Evolutionary conservation across 495 filamentous ascomycete genomes (phyloP).

Genomic region (Rostrohypoxylon terebratum): DNA sequence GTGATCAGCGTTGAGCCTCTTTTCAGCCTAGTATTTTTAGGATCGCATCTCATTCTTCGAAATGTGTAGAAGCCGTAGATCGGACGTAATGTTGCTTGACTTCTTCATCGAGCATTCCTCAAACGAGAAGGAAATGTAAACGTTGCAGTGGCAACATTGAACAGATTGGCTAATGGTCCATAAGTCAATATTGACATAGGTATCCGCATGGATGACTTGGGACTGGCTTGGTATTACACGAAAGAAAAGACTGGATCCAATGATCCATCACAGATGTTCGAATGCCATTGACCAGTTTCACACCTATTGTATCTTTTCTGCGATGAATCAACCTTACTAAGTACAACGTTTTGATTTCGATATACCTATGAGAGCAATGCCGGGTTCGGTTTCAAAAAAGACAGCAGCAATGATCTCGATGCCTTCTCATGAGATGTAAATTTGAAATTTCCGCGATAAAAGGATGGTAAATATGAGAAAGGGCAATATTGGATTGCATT

Average conservation of each 20-base stretch:
- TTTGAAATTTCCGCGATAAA: neutral
- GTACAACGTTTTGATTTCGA: neutral
- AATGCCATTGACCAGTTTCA: neutral
- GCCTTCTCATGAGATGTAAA: neutral
- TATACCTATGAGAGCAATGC: neutral
- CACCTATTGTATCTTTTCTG: neutral
- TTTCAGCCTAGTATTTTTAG: conserved; percentile 4
- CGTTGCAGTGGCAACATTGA: neutral
- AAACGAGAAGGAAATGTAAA: neutral
- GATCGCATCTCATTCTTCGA: neutral
- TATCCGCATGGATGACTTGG: neutral
- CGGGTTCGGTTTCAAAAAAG: too few relatives aligned
- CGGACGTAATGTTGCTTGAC: neutral
- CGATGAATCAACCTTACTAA: neutral
- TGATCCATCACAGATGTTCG: neutral
- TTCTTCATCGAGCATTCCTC: neutral
- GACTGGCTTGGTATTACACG: neutral
- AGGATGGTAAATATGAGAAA: neutral
- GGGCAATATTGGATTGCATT: neutral
- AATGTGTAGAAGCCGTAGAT: neutral
- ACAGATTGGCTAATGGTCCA: neutral
- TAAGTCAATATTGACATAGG: neutral
- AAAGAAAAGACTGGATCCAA: neutral
- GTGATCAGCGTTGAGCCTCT: conserved; percentile 41
- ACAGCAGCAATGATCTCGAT: too few relatives aligned